A percentile compares a stretch with the other conserved stretches of the same genome.
Evolutionary conservation across 768 basidiomycete species (phyloP).

Genomic region (Psilocybe subaeruginosa): DNA sequence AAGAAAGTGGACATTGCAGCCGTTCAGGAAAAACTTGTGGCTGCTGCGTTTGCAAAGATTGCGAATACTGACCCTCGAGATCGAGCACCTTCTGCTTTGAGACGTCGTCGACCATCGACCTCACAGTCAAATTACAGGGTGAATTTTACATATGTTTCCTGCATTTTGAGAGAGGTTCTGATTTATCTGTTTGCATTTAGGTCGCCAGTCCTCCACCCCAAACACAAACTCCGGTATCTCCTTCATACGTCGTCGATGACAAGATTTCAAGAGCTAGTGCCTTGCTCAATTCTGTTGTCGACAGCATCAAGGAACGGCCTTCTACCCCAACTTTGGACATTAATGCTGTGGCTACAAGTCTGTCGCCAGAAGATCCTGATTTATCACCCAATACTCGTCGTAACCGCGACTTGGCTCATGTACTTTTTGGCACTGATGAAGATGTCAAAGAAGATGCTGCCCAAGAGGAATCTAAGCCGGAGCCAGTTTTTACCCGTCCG

Average conservation of each 20-base stretch:
- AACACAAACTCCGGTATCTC: slow-evolving; percentile 39
- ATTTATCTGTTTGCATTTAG: slow-evolving; percentile 34
- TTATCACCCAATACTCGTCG: slow-evolving; percentile 58
- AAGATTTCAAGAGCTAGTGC: slow-evolving; percentile 64
- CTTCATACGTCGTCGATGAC: slow-evolving; percentile 42
- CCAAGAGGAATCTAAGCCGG: slow-evolving; percentile 14
- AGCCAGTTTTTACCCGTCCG: slow-evolving; percentile 15
- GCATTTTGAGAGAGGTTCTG: slow-evolving; percentile 9
- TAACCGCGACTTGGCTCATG: slow-evolving; percentile 77
- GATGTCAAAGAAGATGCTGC: slow-evolving; percentile 28
- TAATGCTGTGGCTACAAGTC: slow-evolving; percentile 13
- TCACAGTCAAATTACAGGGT: slow-evolving; percentile 79
- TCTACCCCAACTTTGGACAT: slow-evolving; percentile 22
- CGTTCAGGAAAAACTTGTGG: slow-evolving; percentile 80
- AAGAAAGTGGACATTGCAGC: slow-evolving; percentile 68
- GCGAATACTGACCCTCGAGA: slow-evolving; percentile 59
- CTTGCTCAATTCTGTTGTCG: slow-evolving; percentile 65
- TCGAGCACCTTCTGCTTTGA: slow-evolving; percentile 65
- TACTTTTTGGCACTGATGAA: slow-evolving; percentile 64
- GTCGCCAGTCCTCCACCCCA: slow-evolving; percentile 63
- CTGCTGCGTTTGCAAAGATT: slow-evolving; percentile 59
- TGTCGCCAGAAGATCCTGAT: slow-evolving; percentile 34
- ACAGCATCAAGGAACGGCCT: slow-evolving; percentile 46
- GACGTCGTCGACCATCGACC: slow-evolving; percentile 76
- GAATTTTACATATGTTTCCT: slow-evolving; percentile 20